Conservation (phyloP, 495 filamentous ascomycete genomes). For the Rusavskia elegans region DNA sequence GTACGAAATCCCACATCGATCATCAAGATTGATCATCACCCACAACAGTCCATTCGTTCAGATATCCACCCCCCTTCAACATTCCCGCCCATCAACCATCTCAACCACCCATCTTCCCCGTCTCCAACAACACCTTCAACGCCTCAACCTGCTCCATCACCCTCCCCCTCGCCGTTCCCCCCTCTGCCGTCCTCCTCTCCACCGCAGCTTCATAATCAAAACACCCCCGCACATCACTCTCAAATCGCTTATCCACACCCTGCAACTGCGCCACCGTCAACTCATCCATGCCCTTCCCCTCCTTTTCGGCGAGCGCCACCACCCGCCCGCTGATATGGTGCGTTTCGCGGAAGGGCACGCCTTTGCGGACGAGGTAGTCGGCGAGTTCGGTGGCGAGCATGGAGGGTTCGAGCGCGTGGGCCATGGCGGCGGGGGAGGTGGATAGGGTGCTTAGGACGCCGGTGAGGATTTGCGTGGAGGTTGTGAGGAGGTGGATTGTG, state of each 20-base stretch:
- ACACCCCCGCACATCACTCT: slow-evolving; percentile 51
- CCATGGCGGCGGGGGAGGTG: slow-evolving; percentile 61
- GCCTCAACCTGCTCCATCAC: slow-evolving; percentile 68
- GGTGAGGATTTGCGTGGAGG: slow-evolving; percentile 76
- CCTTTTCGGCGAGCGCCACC: slow-evolving; percentile 60
- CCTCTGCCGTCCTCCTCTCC: slow-evolving; percentile 65
- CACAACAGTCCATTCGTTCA: too few species aligned
- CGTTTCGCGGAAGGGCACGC: slow-evolving; percentile 60
- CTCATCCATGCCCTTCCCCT: slow-evolving; percentile 58
- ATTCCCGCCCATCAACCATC: too few species aligned
- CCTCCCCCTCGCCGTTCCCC: slow-evolving; percentile 61
- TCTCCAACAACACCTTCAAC: slow-evolving; percentile 29
- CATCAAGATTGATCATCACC: too few species aligned
- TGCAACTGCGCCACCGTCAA: slow-evolving; percentile 54
- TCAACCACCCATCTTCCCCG: neutral
- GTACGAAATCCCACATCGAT: too few species aligned
- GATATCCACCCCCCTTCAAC: too few species aligned
- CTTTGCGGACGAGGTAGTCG: slow-evolving; percentile 83
- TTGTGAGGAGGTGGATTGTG: slow-evolving; percentile 69
- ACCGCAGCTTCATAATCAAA: slow-evolving; percentile 83
- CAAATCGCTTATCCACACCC: slow-evolving; percentile 60
- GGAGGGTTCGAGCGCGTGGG: slow-evolving; percentile 52
- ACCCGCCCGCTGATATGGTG: slow-evolving; percentile 80
- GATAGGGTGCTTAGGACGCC: slow-evolving; percentile 54
- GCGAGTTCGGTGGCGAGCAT: slow-evolving; percentile 78